Percentiles rank a stretch among this genome's conserved stretches.
Conservation (phyloP, 1,139 yeast genomes). For the Protomyces inundatus region DNA sequence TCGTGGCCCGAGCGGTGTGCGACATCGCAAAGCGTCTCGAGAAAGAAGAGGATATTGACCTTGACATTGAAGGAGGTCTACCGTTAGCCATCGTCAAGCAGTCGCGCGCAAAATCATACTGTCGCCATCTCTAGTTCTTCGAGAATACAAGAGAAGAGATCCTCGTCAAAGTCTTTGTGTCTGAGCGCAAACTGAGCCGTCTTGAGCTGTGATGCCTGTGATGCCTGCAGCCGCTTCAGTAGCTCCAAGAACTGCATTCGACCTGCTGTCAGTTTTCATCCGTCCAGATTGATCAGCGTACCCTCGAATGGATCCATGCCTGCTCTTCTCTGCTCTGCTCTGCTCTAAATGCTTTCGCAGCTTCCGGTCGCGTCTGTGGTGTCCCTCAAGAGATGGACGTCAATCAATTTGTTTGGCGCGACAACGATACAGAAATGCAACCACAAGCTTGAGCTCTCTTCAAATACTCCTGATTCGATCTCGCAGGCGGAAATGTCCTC, state of each 20-base stretch:
- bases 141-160: constrained; percentile 62
- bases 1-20: constrained; percentile 35
- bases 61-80: constrained; percentile 51
- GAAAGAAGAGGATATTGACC: constrained; percentile 61
- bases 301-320: constrained; percentile 32
- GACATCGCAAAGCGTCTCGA: constrained; percentile 51
- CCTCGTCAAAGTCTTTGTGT: constrained; percentile 55
- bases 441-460: too few species aligned
- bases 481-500: too few species aligned
- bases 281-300: constrained; percentile 44
- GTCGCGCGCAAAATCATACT: background rate
- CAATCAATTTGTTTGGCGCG: too few species aligned
- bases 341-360: too few species aligned
- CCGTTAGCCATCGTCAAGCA: constrained; percentile 33
- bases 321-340: background rate
- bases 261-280: constrained; percentile 45
- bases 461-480: too few species aligned
- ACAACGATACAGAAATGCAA: too few species aligned
- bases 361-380: too few species aligned
- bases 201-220: constrained; percentile 40
- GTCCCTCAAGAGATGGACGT: too few species aligned
- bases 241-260: constrained; percentile 62
- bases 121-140: constrained; percentile 53
- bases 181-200: constrained; percentile 35
- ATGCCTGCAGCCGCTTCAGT: constrained; percentile 58